Evolutionary conservation across 306 rosid genomes (phyloP), one percentile per base, ranked within the genome.

Genomic region (Arachis hypogaea): DNA sequence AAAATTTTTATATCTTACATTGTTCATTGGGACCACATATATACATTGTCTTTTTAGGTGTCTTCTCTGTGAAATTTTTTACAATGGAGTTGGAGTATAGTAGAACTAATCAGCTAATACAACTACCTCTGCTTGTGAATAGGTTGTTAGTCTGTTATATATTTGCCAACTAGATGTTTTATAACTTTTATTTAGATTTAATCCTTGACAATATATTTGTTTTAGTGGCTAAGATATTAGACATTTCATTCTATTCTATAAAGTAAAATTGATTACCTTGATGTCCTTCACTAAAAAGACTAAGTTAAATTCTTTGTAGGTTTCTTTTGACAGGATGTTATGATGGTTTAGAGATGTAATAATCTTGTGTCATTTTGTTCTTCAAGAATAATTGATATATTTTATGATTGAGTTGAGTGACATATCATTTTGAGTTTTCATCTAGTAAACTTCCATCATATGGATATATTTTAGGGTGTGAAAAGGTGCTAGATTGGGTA

Each of bases 241-340:
- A 28, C 40, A 59, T 33, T 42, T 69, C 51, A 55, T 42, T 73
- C 5, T 57, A 22, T 14, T 43, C 16, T 44, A 14, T 14, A 41
- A 38, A 29, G 69, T 28, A 61, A 29, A 33, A 29, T 66, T 72
- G 58, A 6, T 47, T 58, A 38, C n/a, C 38, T 14, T 61, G n/a
- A 28, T 71, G 63, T 50, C 29, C 52, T 67, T 63, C 40, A 33
- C n/a, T 44, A 49, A 10, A 60, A 63, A 50, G 59, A 63, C 56
- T 3, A 45, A 42, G 30, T 29, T 67, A 14, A 69, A 71, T 54
- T 67, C 76, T 79, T 79, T 78, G 83, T 93, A 94, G 96, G 93
- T 89, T 92, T 81, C 78, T 94, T 84, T 82, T 94, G 89, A 94
- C 99, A 5, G 99, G 97, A 43, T 91, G 96, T 62, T 92, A 92